Conservation (phyloP, 2,329 filamentous ascomycete genomes). For the Colletotrichum aenigma region DNA sequence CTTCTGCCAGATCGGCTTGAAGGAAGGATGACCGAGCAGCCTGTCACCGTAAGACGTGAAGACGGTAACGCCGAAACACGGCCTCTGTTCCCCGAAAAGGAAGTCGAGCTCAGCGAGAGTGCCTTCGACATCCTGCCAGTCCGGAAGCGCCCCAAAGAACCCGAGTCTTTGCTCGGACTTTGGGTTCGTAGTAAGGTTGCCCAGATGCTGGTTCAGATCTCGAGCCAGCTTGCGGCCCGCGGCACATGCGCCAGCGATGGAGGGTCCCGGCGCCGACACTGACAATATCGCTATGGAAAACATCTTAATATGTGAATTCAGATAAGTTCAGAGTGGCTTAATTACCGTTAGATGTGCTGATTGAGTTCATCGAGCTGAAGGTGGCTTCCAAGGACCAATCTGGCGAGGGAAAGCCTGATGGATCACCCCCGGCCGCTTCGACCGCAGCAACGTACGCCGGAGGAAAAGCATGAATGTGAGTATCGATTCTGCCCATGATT, state of each 20-base stretch:
- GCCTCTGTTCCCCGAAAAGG: slow-evolving; percentile 25
- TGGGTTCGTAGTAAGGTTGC: not conserved
- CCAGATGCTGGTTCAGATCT: slow-evolving; percentile 5
- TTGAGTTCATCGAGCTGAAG: slow-evolving; percentile 1
- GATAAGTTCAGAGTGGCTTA: not conserved
- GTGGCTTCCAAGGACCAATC: slow-evolving; percentile 12
- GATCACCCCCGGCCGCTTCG: slow-evolving; percentile 10
- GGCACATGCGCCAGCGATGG: slow-evolving; percentile 6
- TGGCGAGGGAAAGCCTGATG: slow-evolving; percentile 11
- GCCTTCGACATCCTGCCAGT: slow-evolving; percentile 28
- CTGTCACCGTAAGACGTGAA: slow-evolving; percentile 27
- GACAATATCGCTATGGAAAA: not conserved
- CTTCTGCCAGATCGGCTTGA: slow-evolving; percentile 28
- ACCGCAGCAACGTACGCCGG: slow-evolving; percentile 9
- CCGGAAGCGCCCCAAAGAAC: slow-evolving; percentile 28
- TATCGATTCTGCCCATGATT: not conserved
- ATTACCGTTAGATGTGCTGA: not conserved
- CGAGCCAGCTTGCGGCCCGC: slow-evolving; percentile 4
- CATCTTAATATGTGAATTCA: not conserved
- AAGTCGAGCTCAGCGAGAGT: slow-evolving; percentile 27
- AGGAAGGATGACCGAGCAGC: slow-evolving; percentile 24
- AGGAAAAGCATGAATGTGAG: slow-evolving; percentile 1
- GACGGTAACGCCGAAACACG: slow-evolving; percentile 25
- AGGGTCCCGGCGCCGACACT: slow-evolving; percentile 5
- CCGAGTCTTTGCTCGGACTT: slow-evolving; percentile 10